phyloP scores from a whole-genome alignment of 2,329 filamentous ascomycete genomes.

The Bertia moriformis region DNA sequence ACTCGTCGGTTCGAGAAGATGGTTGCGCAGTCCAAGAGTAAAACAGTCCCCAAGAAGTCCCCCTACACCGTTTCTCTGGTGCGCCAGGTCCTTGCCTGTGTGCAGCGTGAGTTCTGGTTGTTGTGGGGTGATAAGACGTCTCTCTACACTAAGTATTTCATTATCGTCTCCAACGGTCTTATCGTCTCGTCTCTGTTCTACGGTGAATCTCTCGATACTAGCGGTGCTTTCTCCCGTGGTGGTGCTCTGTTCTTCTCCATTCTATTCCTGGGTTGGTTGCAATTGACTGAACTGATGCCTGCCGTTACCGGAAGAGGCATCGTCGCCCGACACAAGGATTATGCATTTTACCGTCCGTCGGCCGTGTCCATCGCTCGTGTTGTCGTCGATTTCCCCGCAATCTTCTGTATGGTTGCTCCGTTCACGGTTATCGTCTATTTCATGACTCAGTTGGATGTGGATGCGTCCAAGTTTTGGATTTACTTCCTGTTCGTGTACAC shows the following conservation, averaged over 20 bases:
- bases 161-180: slow-evolving; percentile 59
- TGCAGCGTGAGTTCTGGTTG: slow-evolving; percentile 65
- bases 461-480: slow-evolving; percentile 50
- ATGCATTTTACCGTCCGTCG: slow-evolving; percentile 57
- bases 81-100: slow-evolving; percentile 55
- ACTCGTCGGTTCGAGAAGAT: slow-evolving; percentile 51
- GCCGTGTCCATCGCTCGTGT: slow-evolving; percentile 51
- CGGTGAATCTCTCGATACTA: slow-evolving; percentile 41
- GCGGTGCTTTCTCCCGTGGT: slow-evolving; percentile 46
- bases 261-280: slow-evolving; percentile 55
- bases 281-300: slow-evolving; percentile 65
- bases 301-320: slow-evolving; percentile 59
- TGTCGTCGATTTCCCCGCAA: slow-evolving; percentile 45
- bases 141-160: slow-evolving; percentile 66
- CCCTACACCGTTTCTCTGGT: slow-evolving; percentile 65
- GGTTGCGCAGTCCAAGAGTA: slow-evolving; percentile 53
- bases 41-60: slow-evolving; percentile 52
- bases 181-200: slow-evolving; percentile 73
- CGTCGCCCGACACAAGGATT: slow-evolving; percentile 52
- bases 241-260: slow-evolving; percentile 54
- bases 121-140: slow-evolving; percentile 62
- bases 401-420: slow-evolving; percentile 40
- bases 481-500: slow-evolving; percentile 50
- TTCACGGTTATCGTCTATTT: slow-evolving; percentile 54
- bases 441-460: slow-evolving; percentile 40